These are phyloP conservation scores for Diaporthe amygdali DNA, from an alignment of 2,329 filamentous ascomycete species.

Conservation along the genomic window DNA sequence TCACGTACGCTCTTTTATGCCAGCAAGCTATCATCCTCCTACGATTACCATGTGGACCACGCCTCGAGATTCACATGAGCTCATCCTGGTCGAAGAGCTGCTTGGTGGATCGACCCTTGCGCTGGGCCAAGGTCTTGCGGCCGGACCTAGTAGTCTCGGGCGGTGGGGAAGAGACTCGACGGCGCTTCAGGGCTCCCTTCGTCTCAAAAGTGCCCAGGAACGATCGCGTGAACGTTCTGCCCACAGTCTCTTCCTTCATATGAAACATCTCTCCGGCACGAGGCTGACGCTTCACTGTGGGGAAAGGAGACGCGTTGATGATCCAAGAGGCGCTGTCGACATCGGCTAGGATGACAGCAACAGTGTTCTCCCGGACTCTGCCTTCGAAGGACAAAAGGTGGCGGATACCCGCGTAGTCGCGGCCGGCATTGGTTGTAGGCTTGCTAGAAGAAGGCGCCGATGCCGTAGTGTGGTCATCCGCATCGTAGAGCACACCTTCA, in stretches of 20 bases:
- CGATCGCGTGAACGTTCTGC: background rate
- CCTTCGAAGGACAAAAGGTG: background rate
- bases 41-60: background rate
- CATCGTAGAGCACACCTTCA: background rate
- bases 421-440: background rate
- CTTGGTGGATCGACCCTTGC: background rate
- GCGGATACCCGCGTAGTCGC: background rate
- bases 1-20: background rate
- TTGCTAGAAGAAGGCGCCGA: background rate
- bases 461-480: background rate
- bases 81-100: background rate
- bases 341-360: slow-evolving; percentile 17
- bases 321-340: slow-evolving; percentile 12
- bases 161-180: background rate
- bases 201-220: slow-evolving; percentile 10
- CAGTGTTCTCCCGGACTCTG: background rate
- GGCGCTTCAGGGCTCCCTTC: slow-evolving; percentile 4
- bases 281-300: background rate
- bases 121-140: background rate
- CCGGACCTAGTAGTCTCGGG: background rate
- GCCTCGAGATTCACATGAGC: background rate
- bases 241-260: background rate
- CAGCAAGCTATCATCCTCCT: background rate
- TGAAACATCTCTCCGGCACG: slow-evolving; percentile 11
- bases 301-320: slow-evolving; percentile 2